Conservation (phyloP, 1,139 yeast genomes). For the Geotrichum fermentans region DNA sequence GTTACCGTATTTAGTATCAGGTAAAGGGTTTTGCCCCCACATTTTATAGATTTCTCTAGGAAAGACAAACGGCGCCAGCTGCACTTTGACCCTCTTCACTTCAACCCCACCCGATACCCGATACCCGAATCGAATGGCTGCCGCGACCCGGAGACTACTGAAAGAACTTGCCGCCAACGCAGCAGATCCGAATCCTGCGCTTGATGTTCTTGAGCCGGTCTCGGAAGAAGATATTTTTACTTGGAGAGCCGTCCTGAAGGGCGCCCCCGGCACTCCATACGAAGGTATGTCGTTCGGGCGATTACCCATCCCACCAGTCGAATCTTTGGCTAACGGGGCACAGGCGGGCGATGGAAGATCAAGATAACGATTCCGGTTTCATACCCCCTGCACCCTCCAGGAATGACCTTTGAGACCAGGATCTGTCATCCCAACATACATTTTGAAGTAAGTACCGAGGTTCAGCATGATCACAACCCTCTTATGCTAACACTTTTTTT, state of each 20-base stretch:
- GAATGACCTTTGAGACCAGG: slow-evolving; percentile 47
- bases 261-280: slow-evolving; percentile 53
- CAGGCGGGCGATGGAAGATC: slow-evolving; percentile 55
- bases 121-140: too few species aligned
- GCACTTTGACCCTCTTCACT: too few species aligned
- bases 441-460: slow-evolving; percentile 37
- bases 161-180: slow-evolving; percentile 44
- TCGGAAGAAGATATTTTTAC: slow-evolving; percentile 46
- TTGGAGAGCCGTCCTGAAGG: slow-evolving; percentile 60
- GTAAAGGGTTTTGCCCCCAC: too few species aligned
- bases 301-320: background rate
- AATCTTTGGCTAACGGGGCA: background rate
- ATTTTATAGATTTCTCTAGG: too few species aligned
- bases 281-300: slow-evolving; percentile 27
- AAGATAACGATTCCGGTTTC: slow-evolving; percentile 46
- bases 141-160: slow-evolving; percentile 41
- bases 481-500: slow-evolving; percentile 1
- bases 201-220: slow-evolving; percentile 43
- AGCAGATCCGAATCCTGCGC: slow-evolving; percentile 39
- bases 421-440: slow-evolving; percentile 77
- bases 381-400: slow-evolving; percentile 73
- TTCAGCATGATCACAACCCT: background rate
- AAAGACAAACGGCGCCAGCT: too few species aligned
- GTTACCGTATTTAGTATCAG: too few species aligned
- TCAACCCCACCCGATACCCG: too few species aligned